Evolutionary conservation across 2,329 filamentous ascomycete genomes (phyloP), one percentile per base, ranked within the genome.

Genomic region (Dothistroma pini): DNA sequence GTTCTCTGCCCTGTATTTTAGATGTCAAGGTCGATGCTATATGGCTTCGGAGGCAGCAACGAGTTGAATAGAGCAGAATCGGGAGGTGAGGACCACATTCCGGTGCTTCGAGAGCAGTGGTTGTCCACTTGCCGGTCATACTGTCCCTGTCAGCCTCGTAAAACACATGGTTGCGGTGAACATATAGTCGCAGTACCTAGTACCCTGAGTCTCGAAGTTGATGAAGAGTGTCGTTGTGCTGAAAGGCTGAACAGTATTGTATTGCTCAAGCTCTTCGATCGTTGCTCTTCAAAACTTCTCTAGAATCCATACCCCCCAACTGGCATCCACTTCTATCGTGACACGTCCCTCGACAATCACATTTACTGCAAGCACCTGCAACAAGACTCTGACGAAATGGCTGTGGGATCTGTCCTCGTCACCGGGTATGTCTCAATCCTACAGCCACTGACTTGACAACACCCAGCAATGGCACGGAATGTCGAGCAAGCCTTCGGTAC

Each of bases 371-470:
- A 22, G 25, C 10, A 51, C 21, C 51, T 29, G 51, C 25, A 31
- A 53, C 51, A 57, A 34, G 16, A 44, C 16, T 44, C 51, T n/a
- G 51, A 11, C 56, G 63, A 38, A n/a, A 68, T 68, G 66, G 66
- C 67, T 50, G 66, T 65, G 21, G 66, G 66, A 54, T 68, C 66
- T 14, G 64, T 66, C 53, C 66, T 69, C 47, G 66, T 69, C 25
- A 69, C 67, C 47, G 67, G 66, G 65, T 67, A 59, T 22, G 64
- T 59, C 44, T 44, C n/a, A 19, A 9, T 44, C 8, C 41, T 19
- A 44, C 41, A n/a, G 38, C 19, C 38, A 54, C 41, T 44, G 41
- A 38, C 41, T 57, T 59, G 38, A 54, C 49, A 12, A 25, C 47
- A 48, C 29, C 47, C 53, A 22, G 21, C 44, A 49, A 21, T 56